Base-by-base conservation (phyloP, 768 basidiomycete species). In the Podaxis sp. region DNA sequence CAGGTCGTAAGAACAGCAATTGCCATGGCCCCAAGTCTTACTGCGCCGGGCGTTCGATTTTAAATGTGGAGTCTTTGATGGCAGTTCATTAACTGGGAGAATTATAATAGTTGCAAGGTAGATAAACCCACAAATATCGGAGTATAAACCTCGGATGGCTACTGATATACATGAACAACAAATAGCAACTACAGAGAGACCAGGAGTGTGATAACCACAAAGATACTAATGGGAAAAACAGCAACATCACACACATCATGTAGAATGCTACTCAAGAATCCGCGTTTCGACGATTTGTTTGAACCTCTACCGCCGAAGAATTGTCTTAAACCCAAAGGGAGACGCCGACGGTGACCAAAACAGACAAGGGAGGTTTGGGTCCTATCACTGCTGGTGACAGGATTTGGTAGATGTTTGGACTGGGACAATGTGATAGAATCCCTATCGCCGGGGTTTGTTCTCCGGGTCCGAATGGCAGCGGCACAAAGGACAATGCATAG, bases 161-260 rank as follows among this genome's bases (percentile, higher is more conserved):
- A 46, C 17, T 46, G 44, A 46, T 33, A 33, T 33, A 46, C 44
- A 22, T 17, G 40, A 20, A 7, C 13, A 46, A 46, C 44, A 46
- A 20, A 10, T 22, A 46, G 44, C n/a, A 46, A 17, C 59, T 52
- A 62, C 49, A 56, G 49, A 50, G 52, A 58, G 48, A 59, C 53
- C 48, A 51, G 64, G 37, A 41, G 70, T 5, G 78, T 77, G 51
- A 80, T 71, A 24, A 76, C 15, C n/a, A 73, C 66, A 66, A 84
- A 82, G 17, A 78, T 62, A 49, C 67, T 69, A 10, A 84, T 53
- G 11, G 82, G 82, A 60, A 79, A 78, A 17, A 78, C 51, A 5
- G 82, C 79, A 54, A 83, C 71, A 65, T 80, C 77, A 67, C 75
- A 71, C 20, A 76, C 66, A 67, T 83, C 82, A 8, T 69, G 72